A percentile compares a stretch with the other conserved stretches of the same genome.
These are phyloP conservation scores for Bryopsis sp. DNA, from an alignment of 139 green algal species.

Conservation along the genomic window DNA sequence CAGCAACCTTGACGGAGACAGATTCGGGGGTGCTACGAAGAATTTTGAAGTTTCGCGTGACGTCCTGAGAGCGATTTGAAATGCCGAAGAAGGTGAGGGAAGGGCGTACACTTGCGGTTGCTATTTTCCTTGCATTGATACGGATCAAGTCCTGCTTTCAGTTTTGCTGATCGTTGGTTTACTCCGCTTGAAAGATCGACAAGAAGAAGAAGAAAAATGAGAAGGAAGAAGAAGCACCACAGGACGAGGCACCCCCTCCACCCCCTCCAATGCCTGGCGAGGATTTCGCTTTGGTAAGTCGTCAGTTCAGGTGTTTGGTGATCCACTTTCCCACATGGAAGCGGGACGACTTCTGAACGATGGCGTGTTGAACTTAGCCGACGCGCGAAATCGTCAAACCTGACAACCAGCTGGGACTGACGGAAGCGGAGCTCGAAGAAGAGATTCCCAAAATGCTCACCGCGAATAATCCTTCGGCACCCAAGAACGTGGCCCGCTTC, in stretches of 20 bases:
- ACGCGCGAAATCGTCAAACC: constrained; percentile 60
- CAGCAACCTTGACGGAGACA: no score
- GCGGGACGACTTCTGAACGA: no score
- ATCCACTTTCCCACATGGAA: neutral
- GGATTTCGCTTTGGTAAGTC: constrained; percentile 45
- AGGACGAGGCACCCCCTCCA: constrained; percentile 34
- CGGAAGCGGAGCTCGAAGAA: constrained; percentile 63
- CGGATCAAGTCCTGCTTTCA: no score
- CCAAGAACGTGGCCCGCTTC: constrained; percentile 73
- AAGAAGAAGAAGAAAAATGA: constrained; percentile 33
- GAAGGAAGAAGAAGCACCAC: constrained; percentile 14
- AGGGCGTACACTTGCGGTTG: no score
- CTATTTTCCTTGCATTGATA: no score
- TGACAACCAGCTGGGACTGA: constrained; percentile 63
- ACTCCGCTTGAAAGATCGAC: no score
- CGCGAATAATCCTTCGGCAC: constrained; percentile 64
- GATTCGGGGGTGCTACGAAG: no score
- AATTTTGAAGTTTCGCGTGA: no score
- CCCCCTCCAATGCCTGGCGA: constrained; percentile 39
- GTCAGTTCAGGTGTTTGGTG: neutral
- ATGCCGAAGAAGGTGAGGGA: no score
- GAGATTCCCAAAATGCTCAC: constrained; percentile 81
- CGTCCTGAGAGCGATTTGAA: no score
- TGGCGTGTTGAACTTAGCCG: no score
- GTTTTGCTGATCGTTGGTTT: no score